Conservation (phyloP, 768 basidiomycete genomes). For the Serpula lacrymans region DNA sequence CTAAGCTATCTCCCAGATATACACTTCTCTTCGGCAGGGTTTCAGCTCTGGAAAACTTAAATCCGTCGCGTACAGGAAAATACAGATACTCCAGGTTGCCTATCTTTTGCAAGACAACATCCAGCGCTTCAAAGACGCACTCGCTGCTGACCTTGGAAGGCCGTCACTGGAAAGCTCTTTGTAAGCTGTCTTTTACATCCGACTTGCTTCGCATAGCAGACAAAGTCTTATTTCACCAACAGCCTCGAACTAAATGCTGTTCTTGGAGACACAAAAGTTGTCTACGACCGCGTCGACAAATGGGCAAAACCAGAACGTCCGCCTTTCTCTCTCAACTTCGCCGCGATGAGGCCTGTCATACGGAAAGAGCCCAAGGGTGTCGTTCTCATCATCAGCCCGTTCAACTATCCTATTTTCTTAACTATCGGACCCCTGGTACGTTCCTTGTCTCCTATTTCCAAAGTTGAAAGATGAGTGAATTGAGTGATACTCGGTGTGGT, state of each 20-base stretch:
- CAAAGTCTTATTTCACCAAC: neutral
- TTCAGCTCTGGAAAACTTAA: slow-evolving; percentile 66
- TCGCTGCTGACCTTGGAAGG: slow-evolving; percentile 61
- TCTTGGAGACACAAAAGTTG: slow-evolving; percentile 51
- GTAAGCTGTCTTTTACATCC: slow-evolving; percentile 29
- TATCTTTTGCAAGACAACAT: slow-evolving; percentile 75
- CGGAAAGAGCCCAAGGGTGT: slow-evolving; percentile 78
- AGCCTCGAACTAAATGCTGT: slow-evolving; percentile 62
- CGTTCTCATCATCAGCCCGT: slow-evolving; percentile 65
- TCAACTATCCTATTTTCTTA: slow-evolving; percentile 73
- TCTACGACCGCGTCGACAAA: slow-evolving; percentile 62
- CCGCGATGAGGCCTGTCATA: slow-evolving; percentile 58
- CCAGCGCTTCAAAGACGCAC: slow-evolving; percentile 53
- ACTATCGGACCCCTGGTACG: slow-evolving; percentile 56
- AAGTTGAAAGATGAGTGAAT: too few species aligned
- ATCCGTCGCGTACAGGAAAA: slow-evolving; percentile 65
- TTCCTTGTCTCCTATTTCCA: slow-evolving; percentile 1
- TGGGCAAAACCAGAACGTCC: slow-evolving; percentile 70
- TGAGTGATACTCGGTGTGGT: neutral
- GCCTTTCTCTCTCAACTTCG: slow-evolving; percentile 52
- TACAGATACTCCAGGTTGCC: slow-evolving; percentile 71
- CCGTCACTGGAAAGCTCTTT: slow-evolving; percentile 57
- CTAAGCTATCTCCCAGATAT: slow-evolving; percentile 40
- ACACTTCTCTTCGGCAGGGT: slow-evolving; percentile 48
- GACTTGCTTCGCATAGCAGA: neutral